A percentile compares a stretch with the other conserved stretches of the same genome.
Evolutionary conservation across 805 yeast species (phyloP).

Genomic region (Myxozyma vanderwaltii): DNA sequence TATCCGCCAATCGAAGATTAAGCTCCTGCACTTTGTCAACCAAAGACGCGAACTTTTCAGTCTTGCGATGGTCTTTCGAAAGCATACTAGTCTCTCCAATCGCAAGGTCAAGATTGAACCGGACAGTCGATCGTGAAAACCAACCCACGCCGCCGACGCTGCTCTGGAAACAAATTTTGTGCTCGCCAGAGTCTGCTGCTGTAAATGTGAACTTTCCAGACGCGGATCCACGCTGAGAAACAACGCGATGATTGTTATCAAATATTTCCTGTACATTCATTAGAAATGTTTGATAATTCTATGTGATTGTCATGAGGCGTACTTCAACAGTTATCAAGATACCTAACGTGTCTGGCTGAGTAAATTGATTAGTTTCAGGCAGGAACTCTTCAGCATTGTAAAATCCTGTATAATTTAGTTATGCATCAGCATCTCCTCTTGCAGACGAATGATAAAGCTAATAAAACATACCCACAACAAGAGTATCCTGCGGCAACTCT

Average conservation of each 20-base stretch:
- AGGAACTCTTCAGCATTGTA: constrained; percentile 69
- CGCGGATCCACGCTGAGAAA: constrained; percentile 61
- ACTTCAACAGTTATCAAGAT: constrained; percentile 71
- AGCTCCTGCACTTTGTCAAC: constrained; percentile 59
- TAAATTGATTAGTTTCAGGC: constrained; percentile 52
- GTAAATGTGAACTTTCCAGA: constrained; percentile 76
- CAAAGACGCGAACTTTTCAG: constrained; percentile 52
- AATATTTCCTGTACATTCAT: constrained; percentile 59
- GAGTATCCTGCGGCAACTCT: constrained; percentile 73
- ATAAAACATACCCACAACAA: constrained; percentile 67
- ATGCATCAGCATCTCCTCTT: background rate
- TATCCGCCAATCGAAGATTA: constrained; percentile 57
- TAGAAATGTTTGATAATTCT: no score
- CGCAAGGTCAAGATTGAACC: constrained; percentile 73
- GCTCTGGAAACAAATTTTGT: constrained; percentile 76
- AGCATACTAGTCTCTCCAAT: constrained; percentile 65
- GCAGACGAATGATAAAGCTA: no score
- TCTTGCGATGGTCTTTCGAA: constrained; percentile 49
- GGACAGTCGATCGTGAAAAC: constrained; percentile 60
- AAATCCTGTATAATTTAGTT: constrained; percentile 40
- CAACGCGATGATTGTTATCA: constrained; percentile 79
- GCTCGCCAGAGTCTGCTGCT: constrained; percentile 82
- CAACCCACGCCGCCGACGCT: constrained; percentile 52
- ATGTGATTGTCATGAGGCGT: no score
- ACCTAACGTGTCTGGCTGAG: constrained; percentile 55